These are phyloP conservation scores for Vachellia pachyceras DNA, from an alignment of 306 rosid genomes.

Conservation along the genomic window DNA sequence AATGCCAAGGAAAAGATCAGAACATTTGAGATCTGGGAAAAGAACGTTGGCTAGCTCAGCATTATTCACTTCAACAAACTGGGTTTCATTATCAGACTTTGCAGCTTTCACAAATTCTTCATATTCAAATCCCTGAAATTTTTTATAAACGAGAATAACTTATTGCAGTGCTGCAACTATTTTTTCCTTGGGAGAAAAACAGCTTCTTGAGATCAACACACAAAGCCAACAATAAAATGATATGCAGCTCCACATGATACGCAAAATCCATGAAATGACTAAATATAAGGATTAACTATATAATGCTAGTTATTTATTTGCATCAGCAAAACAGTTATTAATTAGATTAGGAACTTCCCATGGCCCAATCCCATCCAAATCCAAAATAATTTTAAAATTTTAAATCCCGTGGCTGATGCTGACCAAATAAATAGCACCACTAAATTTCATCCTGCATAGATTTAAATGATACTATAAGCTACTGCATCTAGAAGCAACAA, in stretches of 20 bases:
- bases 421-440: background rate
- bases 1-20: conserved; percentile 67
- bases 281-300: background rate
- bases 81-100: conserved; percentile 73
- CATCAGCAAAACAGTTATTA: background rate
- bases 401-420: background rate
- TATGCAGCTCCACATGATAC: background rate
- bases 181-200: background rate
- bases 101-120: conserved; percentile 81
- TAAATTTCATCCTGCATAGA: background rate
- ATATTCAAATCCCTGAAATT: conserved; percentile 67
- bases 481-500: background rate
- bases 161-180: background rate
- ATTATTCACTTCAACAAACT: conserved; percentile 70
- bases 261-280: background rate
- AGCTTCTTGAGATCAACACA: conserved; percentile 11
- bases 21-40: conserved; percentile 59
- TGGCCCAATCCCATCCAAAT: background rate
- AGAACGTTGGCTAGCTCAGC: conserved; percentile 71
- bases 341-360: background rate
- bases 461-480: background rate
- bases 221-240: background rate
- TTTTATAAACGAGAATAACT: conserved; percentile 22
- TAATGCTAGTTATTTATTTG: background rate
- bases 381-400: background rate